phyloP scores from a whole-genome alignment of 1,284 basidiomycete species.

The Calocybe gambosa region DNA sequence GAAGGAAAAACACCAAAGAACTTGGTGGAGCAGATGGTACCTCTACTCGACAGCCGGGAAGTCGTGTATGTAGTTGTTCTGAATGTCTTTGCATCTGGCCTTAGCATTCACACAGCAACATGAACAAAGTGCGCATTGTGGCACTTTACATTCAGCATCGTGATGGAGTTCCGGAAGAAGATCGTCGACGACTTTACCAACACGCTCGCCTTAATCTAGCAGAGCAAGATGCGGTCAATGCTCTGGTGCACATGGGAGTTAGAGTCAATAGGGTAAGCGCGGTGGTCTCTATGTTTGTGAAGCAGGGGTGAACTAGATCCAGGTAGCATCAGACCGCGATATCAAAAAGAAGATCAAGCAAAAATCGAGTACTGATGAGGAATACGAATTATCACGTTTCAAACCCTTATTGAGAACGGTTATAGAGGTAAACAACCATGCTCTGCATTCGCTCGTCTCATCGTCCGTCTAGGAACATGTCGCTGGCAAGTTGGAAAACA shows the following conservation, averaged over 20 bases:
- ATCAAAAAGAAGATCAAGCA: constrained; percentile 78
- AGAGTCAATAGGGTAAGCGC: constrained; percentile 74
- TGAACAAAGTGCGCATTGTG: constrained; percentile 95
- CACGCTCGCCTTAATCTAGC: constrained; percentile 87
- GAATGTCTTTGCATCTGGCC: background rate
- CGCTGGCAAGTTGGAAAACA: constrained; percentile 70
- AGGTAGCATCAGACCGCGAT: constrained; percentile 71
- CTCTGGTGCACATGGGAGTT: constrained; percentile 78
- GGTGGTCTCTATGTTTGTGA: background rate
- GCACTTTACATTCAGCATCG: constrained; percentile 94
- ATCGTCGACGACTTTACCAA: constrained; percentile 90
- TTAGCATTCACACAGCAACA: constrained; percentile 46
- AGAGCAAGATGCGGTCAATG: constrained; percentile 94
- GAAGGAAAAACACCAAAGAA: constrained; percentile 90
- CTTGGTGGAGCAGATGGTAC: constrained; percentile 98
- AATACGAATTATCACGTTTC: constrained; percentile 94
- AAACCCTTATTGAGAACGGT: constrained; percentile 84
- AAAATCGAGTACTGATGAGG: constrained; percentile 70
- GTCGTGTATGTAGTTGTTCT: constrained; percentile 53
- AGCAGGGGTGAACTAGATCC: constrained; percentile 3
- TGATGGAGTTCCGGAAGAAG: constrained; percentile 97
- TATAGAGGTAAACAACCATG: constrained; percentile 53
- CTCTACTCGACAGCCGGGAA: constrained; percentile 81
- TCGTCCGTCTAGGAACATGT: constrained; percentile 69
- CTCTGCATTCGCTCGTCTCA: background rate